Percentiles rank a stretch among this genome's conserved stretches.
phyloP scores from a whole-genome alignment of 2,329 filamentous ascomycete genomes.

The Alternaria burnsii region DNA sequence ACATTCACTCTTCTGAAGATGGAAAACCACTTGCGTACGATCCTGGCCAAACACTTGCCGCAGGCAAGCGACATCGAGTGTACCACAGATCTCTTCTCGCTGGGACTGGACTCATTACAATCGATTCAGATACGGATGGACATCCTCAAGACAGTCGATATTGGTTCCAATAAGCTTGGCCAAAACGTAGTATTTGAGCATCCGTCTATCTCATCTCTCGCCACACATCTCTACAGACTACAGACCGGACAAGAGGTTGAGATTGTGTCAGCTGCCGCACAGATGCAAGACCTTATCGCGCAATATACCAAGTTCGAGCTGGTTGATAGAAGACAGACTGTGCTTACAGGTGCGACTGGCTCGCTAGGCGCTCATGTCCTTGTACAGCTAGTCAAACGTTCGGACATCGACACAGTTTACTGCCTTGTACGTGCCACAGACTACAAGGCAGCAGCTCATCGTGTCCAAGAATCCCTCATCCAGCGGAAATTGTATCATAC shows the following conservation, averaged over 20 bases:
- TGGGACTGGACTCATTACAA: slow-evolving; percentile 67
- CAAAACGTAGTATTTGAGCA: slow-evolving; percentile 69
- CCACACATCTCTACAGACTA: slow-evolving; percentile 56
- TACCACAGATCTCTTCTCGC: slow-evolving; percentile 66
- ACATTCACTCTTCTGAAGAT: not conserved
- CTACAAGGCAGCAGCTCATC: slow-evolving; percentile 41
- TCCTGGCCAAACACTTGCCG: slow-evolving; percentile 24
- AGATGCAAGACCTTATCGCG: slow-evolving; percentile 58
- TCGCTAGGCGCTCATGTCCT: slow-evolving; percentile 70
- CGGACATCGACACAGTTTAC: slow-evolving; percentile 55
- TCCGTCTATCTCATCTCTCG: slow-evolving; percentile 59
- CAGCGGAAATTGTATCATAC: slow-evolving; percentile 50
- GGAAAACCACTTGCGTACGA: slow-evolving; percentile 27
- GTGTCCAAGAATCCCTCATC: slow-evolving; percentile 49
- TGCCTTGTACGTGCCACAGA: slow-evolving; percentile 61
- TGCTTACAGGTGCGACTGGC: slow-evolving; percentile 72
- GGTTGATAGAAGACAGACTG: slow-evolving; percentile 20
- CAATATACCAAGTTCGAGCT: slow-evolving; percentile 53
- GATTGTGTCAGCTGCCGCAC: slow-evolving; percentile 47
- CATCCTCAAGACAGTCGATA: slow-evolving; percentile 61
- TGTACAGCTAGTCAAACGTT: slow-evolving; percentile 39
- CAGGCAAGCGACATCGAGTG: slow-evolving; percentile 16
- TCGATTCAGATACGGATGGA: slow-evolving; percentile 63
- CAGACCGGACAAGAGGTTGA: slow-evolving; percentile 48
- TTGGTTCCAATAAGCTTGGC: slow-evolving; percentile 56